Conservation (phyloP, 2,329 filamentous ascomycete species). For the Hypoxylon sp. region DNA sequence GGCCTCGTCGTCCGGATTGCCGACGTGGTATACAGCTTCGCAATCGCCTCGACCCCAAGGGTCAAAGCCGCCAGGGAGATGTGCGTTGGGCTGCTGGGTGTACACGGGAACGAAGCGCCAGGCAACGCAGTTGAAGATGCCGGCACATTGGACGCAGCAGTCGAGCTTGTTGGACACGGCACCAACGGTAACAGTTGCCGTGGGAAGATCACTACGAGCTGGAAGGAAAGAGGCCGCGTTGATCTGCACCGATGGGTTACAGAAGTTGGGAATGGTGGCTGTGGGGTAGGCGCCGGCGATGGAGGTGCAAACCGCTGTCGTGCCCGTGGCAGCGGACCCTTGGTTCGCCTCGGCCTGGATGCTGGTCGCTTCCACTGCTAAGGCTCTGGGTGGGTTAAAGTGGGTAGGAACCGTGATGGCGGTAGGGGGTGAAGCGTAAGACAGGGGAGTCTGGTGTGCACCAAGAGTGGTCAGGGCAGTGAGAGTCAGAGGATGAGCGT, state of each 20-base stretch:
- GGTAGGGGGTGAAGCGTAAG: constrained; percentile 48
- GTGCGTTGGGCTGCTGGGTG: constrained; percentile 40
- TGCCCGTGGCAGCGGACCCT: constrained; percentile 1
- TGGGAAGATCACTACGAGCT: constrained; percentile 31
- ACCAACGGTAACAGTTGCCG: constrained; percentile 48
- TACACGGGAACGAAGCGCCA: constrained; percentile 52
- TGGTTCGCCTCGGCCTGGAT: constrained; percentile 6
- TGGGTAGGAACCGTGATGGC: constrained; percentile 48
- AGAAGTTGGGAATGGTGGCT: constrained; percentile 53
- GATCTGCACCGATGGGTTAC: constrained; percentile 49
- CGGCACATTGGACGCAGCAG: constrained; percentile 52
- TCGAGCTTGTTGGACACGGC: constrained; percentile 51
- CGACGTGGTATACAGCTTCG: constrained; percentile 51
- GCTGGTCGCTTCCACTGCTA: constrained; percentile 51
- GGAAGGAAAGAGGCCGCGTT: constrained; percentile 48
- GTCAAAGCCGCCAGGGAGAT: constrained; percentile 52
- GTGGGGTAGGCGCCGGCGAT: constrained; percentile 48
- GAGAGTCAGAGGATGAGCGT: constrained; percentile 52
- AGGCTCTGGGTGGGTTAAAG: constrained; percentile 11
- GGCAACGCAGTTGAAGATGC: constrained; percentile 53
- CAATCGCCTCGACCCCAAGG: constrained; percentile 53
- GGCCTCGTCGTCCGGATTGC: constrained; percentile 32
- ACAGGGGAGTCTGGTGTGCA: constrained; percentile 46
- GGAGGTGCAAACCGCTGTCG: constrained; percentile 44
- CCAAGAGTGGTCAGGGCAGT: constrained; percentile 45